Evolutionary conservation across 2,329 filamentous ascomycete species (phyloP), one percentile per base, ranked within the genome.

Genomic region (Fusarium sp.): DNA sequence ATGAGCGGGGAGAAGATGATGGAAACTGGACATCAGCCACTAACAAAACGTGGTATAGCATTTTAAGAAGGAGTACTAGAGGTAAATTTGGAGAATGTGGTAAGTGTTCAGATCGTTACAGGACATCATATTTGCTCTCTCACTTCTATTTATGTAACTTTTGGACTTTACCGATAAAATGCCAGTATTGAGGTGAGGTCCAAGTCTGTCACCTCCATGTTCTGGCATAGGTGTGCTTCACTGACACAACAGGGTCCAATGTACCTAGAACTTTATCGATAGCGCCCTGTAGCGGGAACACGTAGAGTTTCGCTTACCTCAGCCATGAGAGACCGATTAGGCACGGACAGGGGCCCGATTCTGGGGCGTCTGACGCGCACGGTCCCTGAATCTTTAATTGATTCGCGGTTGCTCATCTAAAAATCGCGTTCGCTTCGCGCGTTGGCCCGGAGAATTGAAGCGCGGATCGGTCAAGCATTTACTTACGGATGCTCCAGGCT

Each of bases 341-440:
- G 38, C 38, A 44, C 24, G 39, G 49, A 31, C 38, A 39, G 35
- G 24, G 35, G 35, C 20, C 20, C 9, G 24, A 41, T 44, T n/a
- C n/a, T 47, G 33, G 28, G 31, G 26, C 39, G 28, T 13, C 44
- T 22, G 28, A 24, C 39, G 35, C 22, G 74, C 76, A 78, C 75
- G 63, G 75, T 70, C 59, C 75, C 73, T 22, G 26, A 44, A 41
- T 35, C 75, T 78, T 78, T 78, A 78, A 78, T 78, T 78, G 76
- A 77, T 75, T 69, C 63, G 47, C 63, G 65, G 57, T 57, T 67
- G 39, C 63, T 72, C 62, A 59, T 55, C 63, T 54, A 59, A 59
- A 55, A 65, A 71, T 66, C 76, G 64, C 75, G 76, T 70, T 66
- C 63, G 52, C 66, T 60, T 55, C 51, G 65, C 75, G 76, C 76